Conservation (phyloP, 208 protist species). For the Leishmania mexicana region DNA sequence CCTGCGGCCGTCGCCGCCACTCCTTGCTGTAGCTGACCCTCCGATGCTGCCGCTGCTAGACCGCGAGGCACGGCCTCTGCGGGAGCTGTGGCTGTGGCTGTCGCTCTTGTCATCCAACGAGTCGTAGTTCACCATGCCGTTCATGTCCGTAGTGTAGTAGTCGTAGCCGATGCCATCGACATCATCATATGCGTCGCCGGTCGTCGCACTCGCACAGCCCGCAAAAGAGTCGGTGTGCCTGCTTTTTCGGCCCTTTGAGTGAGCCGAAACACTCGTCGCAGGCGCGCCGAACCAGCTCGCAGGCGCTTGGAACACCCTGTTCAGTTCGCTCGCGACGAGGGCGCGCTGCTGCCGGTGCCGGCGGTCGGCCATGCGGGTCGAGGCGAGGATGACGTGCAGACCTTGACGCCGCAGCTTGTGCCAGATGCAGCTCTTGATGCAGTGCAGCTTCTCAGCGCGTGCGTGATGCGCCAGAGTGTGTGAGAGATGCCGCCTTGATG, state of each 20-base stretch:
- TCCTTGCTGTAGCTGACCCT: background rate
- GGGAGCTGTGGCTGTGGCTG: slow-evolving; percentile 13
- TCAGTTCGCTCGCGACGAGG: slow-evolving; percentile 20
- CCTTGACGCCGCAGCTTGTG: slow-evolving; percentile 32
- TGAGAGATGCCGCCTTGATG: background rate
- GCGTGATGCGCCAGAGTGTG: slow-evolving; percentile 13
- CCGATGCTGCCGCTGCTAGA: background rate
- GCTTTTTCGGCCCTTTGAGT: background rate
- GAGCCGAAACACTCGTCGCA: background rate
- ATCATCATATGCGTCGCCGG: slow-evolving; percentile 10
- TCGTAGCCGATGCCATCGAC: slow-evolving; percentile 2
- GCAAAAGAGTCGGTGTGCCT: background rate
- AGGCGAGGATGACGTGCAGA: slow-evolving; percentile 46
- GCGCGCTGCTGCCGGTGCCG: slow-evolving; percentile 32
- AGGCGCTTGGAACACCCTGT: slow-evolving; percentile 2
- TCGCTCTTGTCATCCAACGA: slow-evolving; percentile 3
- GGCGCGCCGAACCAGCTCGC: background rate
- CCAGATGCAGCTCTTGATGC: slow-evolving; percentile 40
- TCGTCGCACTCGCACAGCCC: no score
- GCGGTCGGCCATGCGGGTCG: slow-evolving; percentile 36
- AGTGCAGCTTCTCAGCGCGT: slow-evolving; percentile 33
- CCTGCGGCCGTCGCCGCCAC: background rate
- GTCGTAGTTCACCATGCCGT: slow-evolving; percentile 4
- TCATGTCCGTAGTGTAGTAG: slow-evolving; percentile 9
- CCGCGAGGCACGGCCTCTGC: slow-evolving; percentile 2